Percentiles rank a stretch among this genome's conserved stretches.
These are phyloP conservation scores for Heritiera fomes DNA, from an alignment of 345 rosid genomes.

Conservation along the genomic window DNA sequence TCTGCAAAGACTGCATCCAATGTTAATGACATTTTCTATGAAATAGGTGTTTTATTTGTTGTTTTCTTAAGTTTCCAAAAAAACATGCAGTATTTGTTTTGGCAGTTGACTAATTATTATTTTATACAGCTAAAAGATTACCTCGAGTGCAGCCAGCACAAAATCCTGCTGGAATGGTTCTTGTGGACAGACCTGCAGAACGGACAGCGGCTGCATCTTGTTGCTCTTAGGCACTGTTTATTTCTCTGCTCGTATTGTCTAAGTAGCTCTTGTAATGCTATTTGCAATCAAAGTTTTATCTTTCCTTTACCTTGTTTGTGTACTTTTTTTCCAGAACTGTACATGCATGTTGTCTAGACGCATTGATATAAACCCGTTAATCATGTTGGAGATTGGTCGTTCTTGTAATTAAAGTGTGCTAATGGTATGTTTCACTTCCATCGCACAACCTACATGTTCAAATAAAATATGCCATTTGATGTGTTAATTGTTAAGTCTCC, in stretches of 20 bases:
- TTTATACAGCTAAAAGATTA: slow-evolving; percentile 66
- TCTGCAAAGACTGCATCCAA: slow-evolving; percentile 93
- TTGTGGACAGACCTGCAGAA: slow-evolving; percentile 74
- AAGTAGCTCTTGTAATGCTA: slow-evolving; percentile 27
- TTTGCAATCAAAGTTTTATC: slow-evolving; percentile 16
- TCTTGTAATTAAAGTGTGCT: slow-evolving; percentile 25
- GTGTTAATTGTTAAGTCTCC: not conserved
- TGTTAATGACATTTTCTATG: slow-evolving; percentile 87
- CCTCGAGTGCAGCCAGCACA: slow-evolving; percentile 86
- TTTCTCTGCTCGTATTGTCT: slow-evolving; percentile 29
- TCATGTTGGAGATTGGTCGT: slow-evolving; percentile 27
- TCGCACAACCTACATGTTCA: not conserved
- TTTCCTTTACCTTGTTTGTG: slow-evolving; percentile 9
- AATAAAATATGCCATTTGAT: slow-evolving; percentile 6
- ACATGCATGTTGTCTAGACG: slow-evolving; percentile 19
- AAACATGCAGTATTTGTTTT: not conserved
- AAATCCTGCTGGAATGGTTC: slow-evolving; percentile 87
- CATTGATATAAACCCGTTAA: slow-evolving; percentile 24
- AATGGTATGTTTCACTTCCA: slow-evolving; percentile 9
- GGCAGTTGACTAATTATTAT: slow-evolving; percentile 7
- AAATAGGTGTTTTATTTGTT: slow-evolving; percentile 59
- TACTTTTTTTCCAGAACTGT: slow-evolving; percentile 28
- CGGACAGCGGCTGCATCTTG: slow-evolving; percentile 73
- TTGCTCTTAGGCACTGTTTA: slow-evolving; percentile 50
- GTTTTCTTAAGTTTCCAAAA: not conserved